These are phyloP conservation scores for Lycium ferocissimum DNA, from an alignment of 257 asterid genomes.

Conservation along the genomic window DNA sequence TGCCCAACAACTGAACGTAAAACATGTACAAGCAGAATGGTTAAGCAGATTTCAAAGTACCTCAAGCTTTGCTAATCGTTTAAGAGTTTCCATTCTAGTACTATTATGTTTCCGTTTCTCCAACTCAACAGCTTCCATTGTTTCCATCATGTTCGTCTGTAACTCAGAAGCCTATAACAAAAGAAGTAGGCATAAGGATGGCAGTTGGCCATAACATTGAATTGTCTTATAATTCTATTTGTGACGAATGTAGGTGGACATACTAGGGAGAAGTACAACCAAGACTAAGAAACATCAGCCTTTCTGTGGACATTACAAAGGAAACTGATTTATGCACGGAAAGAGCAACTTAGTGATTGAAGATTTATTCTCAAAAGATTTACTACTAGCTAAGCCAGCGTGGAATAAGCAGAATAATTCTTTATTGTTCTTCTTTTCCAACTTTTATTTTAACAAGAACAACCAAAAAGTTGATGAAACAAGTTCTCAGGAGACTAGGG, in stretches of 20 bases:
- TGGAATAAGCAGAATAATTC: neutral
- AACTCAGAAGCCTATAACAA: conserved; percentile 79
- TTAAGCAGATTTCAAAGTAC: conserved; percentile 46
- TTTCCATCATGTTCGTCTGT: conserved; percentile 91
- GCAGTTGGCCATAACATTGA: neutral
- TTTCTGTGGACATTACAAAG: conserved; percentile 7
- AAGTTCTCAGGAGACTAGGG: neutral
- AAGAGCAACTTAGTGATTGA: neutral
- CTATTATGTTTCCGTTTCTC: conserved; percentile 94
- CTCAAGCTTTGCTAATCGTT: conserved; percentile 83
- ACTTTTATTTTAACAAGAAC: neutral
- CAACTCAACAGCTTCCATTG: conserved; percentile 92
- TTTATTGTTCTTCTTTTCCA: neutral
- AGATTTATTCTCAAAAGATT: neutral
- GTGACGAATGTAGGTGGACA: neutral
- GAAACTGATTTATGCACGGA: neutral
- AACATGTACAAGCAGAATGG: conserved; percentile 21
- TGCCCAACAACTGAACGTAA: neutral
- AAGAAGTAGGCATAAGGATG: conserved; percentile 13
- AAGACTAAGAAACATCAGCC: neutral
- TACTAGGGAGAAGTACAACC: neutral
- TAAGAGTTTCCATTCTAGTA: conserved; percentile 91
- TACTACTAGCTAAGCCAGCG: neutral
- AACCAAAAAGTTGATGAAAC: neutral
- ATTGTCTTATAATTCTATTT: neutral